Evolutionary conservation across 2,329 filamentous ascomycete genomes (phyloP).

Genomic region (Verticillium nubilum): DNA sequence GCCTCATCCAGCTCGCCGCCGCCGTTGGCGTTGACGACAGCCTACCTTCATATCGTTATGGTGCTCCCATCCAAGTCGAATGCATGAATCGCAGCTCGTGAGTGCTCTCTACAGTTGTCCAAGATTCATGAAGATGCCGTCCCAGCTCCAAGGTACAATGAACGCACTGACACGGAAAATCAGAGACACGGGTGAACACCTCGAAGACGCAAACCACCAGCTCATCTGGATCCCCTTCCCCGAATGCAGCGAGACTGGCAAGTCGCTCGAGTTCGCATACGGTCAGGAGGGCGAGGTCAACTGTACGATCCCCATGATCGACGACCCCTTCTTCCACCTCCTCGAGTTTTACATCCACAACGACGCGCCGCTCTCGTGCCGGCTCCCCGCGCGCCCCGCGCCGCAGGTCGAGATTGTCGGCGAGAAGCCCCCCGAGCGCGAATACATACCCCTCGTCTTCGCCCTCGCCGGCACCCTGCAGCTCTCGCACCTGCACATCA

Average conservation of each 20-base stretch:
- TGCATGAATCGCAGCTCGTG: constrained; percentile 72
- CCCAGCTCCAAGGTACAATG: neutral
- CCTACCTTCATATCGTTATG: constrained; percentile 60
- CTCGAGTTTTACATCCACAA: constrained; percentile 98
- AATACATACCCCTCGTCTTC: constrained; percentile 81
- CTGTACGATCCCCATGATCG: constrained; percentile 73
- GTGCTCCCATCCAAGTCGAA: constrained; percentile 62
- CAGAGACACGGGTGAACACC: constrained; percentile 85
- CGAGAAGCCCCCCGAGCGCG: constrained; percentile 41
- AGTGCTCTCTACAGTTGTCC: constrained; percentile 31
- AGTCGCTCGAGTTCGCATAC: constrained; percentile 80
- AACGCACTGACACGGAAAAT: neutral
- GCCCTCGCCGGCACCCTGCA: constrained; percentile 87
- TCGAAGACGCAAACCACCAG: constrained; percentile 60
- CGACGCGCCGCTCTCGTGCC: constrained; percentile 88
- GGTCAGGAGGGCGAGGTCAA: constrained; percentile 77
- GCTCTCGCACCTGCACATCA: constrained; percentile 82
- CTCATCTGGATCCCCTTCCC: constrained; percentile 92
- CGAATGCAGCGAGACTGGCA: constrained; percentile 79
- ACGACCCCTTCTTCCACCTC: constrained; percentile 78
- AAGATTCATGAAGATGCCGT: too few relatives aligned
- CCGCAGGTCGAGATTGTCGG: constrained; percentile 49
- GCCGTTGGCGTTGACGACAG: constrained; percentile 29
- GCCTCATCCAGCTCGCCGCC: constrained; percentile 13
- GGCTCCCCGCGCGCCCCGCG: constrained; percentile 72